Evolutionary conservation across 441 rosid species (phyloP).

Genomic region (Erodium chrysanthum): DNA sequence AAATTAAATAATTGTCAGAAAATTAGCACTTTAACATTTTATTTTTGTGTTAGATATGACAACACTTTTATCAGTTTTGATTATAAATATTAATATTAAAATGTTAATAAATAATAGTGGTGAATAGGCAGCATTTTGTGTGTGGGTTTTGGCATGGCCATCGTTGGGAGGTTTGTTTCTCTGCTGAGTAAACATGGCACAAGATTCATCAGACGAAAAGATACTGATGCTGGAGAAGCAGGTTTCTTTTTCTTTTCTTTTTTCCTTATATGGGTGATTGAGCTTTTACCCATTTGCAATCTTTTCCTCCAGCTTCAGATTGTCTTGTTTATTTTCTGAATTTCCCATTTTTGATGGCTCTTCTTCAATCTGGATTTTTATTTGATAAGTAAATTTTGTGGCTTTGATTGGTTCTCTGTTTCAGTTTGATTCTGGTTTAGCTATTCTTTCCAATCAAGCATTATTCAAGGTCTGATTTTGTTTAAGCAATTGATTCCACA

Average conservation of each 20-base stretch:
- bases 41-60: too few relatives aligned
- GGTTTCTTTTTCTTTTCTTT: slow-evolving; percentile 10
- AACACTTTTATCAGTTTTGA: not conserved
- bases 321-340: not conserved
- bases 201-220: slow-evolving; percentile 24
- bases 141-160: slow-evolving; percentile 4
- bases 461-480: too few relatives aligned
- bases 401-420: not conserved
- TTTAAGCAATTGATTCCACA: too few relatives aligned
- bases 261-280: not conserved
- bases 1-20: not conserved
- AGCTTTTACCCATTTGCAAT: not conserved
- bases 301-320: not conserved
- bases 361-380: not conserved
- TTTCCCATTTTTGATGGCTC: not conserved
- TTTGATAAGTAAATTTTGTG: not conserved
- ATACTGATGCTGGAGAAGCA: slow-evolving; percentile 26
- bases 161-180: slow-evolving; percentile 10
- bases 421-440: not conserved
- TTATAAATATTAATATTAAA: not conserved
- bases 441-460: not conserved
- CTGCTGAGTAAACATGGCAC: slow-evolving; percentile 13
- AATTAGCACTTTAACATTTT: too few relatives aligned
- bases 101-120: not conserved
- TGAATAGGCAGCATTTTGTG: too few relatives aligned